These are phyloP conservation scores for Penicillium cosmopolitanum DNA, from an alignment of 495 filamentous ascomycete species.

Conservation along the genomic window DNA sequence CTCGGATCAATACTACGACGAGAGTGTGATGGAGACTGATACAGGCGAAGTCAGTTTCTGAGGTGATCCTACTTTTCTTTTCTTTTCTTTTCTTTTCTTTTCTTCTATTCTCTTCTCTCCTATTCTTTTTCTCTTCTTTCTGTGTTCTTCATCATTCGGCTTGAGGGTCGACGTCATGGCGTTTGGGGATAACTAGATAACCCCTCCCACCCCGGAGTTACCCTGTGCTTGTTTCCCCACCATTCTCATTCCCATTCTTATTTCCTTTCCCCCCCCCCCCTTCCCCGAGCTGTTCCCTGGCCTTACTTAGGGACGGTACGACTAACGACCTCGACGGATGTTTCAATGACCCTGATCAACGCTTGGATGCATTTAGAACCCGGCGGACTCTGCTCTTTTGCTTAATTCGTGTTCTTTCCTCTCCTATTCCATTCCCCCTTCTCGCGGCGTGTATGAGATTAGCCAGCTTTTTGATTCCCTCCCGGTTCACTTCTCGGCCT, in stretches of 20 bases:
- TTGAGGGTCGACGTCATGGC: constrained; percentile 16
- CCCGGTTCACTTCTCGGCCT: constrained; percentile 17
- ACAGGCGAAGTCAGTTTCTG: constrained; percentile 52
- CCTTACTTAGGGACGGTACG: constrained; percentile 12
- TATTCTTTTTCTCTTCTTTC: not conserved
- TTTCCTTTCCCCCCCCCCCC: constrained; percentile 9
- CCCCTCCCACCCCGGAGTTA: constrained; percentile 14
- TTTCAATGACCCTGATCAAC: constrained; percentile 31
- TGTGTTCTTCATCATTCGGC: constrained; percentile 8
- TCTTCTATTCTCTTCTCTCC: not conserved
- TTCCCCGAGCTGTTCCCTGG: constrained; percentile 5
- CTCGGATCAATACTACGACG: constrained; percentile 47
- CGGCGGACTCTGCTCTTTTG: constrained; percentile 18
- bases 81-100: not conserved
- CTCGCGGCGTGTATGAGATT: constrained; percentile 18
- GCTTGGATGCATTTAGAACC: constrained; percentile 41
- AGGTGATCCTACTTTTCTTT: not conserved
- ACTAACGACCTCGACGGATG: constrained; percentile 30
- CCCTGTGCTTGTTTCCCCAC: constrained; percentile 2
- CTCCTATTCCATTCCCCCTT: constrained; percentile 17
- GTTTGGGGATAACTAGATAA: constrained; percentile 21
- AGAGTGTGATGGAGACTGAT: constrained; percentile 48
- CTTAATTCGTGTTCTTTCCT: constrained; percentile 19
- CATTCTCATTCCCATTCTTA: not conserved
- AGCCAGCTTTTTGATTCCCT: constrained; percentile 16